A percentile compares a stretch with the other conserved stretches of the same genome.
phyloP scores from a whole-genome alignment of 1,284 basidiomycete species.

The Cerrena zonata region DNA sequence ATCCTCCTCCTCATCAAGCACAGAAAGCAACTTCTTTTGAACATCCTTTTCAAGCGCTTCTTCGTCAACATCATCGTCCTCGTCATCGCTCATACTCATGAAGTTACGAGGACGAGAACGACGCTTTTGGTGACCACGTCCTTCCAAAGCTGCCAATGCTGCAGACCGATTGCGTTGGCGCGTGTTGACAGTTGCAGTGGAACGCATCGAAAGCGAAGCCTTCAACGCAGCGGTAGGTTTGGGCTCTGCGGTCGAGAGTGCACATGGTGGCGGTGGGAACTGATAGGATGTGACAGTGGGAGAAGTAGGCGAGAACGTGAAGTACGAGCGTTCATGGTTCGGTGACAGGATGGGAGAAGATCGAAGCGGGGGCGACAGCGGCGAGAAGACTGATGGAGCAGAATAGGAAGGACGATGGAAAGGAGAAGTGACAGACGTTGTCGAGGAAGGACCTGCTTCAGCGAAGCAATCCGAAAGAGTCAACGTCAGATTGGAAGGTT shows the following conservation, averaged over 20 bases:
- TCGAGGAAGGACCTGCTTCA: slow-evolving; percentile 10
- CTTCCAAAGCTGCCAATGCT: slow-evolving; percentile 60
- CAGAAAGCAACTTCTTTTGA: slow-evolving; percentile 19
- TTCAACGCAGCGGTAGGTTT: slow-evolving; percentile 11
- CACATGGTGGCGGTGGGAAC: slow-evolving; percentile 8
- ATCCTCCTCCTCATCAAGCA: slow-evolving; percentile 28
- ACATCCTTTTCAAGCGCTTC: slow-evolving; percentile 13
- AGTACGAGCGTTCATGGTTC: slow-evolving; percentile 17
- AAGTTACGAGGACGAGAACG: slow-evolving; percentile 40
- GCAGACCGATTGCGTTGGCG: slow-evolving; percentile 37
- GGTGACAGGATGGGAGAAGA: slow-evolving; percentile 20
- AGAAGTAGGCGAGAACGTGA: slow-evolving; percentile 18
- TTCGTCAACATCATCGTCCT: slow-evolving; percentile 36
- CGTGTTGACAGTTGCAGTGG: slow-evolving; percentile 23
- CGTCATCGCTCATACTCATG: slow-evolving; percentile 62
- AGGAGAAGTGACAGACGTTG: slow-evolving; percentile 3
- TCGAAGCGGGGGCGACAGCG: slow-evolving; percentile 27
- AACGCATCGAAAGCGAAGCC: slow-evolving; percentile 21
- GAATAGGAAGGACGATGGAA: slow-evolving; percentile 20
- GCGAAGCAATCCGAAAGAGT: slow-evolving; percentile 19
- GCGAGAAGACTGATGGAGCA: slow-evolving; percentile 34
- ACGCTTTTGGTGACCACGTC: slow-evolving; percentile 30
- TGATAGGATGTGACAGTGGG: slow-evolving; percentile 4
- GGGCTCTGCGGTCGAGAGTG: slow-evolving; percentile 4
- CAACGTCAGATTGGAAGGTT: slow-evolving; percentile 20